Base-by-base conservation (phyloP, 208 protist species). In the Herpetomonas muscarum region DNA sequence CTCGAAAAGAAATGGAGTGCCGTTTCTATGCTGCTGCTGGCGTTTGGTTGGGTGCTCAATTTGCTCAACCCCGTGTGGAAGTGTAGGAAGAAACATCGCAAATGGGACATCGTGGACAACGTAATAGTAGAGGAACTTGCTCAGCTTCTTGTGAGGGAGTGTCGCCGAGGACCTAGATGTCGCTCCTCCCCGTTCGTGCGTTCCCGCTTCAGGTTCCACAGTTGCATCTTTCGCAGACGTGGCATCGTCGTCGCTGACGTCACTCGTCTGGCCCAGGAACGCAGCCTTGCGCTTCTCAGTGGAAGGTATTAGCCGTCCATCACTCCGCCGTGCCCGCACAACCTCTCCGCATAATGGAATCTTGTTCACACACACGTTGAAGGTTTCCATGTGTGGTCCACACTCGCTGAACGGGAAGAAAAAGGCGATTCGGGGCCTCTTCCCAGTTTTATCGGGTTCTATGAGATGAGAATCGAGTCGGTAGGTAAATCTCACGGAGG, bases 381-480 rank as follows among this genome's bases (percentile, higher is more conserved):
- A 34, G 28, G 56, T 74, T 39, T 75, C 66, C 30, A 79, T 56
- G 10, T 67, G 41, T 7, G 61, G 55, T 1, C 64, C 67, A 45
- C 79, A 87, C 51, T 76, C 79, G 51, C 79, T 91, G 44, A 91
- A 64, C 19, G 84, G 84, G 31, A 91, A 91, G 47, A 85, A 66
- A 26, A 86, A 76, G 31, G 56, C 66, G 45, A 82, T 59, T 64
- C 59, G 64, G 30, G 62, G 47, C 3, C 24, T 22, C 21, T 55
- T 46, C 36, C 52, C n/a, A 28, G 22, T 9, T 1, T 24, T 0
- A 57, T 24, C 32, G 47, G 24, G 12, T 51, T 32, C 28, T 50
- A 55, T 6, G 41, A 12, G 41, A 46, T 46, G 41, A 46, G 5
- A 19, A 46, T 46, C 41, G 5, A 68, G 47, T 3, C 28, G 9